A percentile compares a stretch with the other conserved stretches of the same genome.
Evolutionary conservation across 2,329 filamentous ascomycete species (phyloP).

Genomic region (Bipolaris gigantea): DNA sequence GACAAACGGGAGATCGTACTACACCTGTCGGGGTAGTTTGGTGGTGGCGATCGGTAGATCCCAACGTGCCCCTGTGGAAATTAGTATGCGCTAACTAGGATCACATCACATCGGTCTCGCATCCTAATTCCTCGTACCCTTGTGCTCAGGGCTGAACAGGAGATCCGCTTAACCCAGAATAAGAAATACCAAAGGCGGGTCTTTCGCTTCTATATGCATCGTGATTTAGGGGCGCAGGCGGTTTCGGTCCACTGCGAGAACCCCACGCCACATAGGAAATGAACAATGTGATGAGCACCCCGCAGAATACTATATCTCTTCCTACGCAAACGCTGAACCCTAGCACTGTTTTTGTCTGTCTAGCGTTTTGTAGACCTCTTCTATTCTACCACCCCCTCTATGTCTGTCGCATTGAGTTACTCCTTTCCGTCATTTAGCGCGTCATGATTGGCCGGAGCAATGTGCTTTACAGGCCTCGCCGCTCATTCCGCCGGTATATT

Average conservation of each 20-base stretch:
- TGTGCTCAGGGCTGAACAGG: neutral
- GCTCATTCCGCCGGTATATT: neutral
- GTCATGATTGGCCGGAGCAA: neutral
- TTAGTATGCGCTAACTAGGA: neutral
- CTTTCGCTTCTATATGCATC: neutral
- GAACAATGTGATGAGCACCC: neutral
- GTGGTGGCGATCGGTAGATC: neutral
- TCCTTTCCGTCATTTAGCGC: neutral
- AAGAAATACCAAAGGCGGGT: neutral
- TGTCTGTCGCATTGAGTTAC: neutral
- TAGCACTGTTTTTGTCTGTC: neutral
- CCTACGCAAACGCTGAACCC: neutral
- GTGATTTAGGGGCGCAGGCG: neutral
- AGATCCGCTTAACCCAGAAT: neutral
- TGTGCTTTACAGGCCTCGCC: neutral
- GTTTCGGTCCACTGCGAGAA: neutral
- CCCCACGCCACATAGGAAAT: neutral
- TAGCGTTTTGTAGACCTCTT: neutral
- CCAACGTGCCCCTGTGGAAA: neutral
- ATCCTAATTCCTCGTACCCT: neutral
- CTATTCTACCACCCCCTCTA: neutral
- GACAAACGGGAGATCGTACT: neutral
- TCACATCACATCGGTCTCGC: neutral
- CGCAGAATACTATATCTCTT: neutral
- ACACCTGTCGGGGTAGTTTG: neutral